phyloP scores from a whole-genome alignment of 441 rosid genomes.

The Eutrema salsugineum region DNA sequence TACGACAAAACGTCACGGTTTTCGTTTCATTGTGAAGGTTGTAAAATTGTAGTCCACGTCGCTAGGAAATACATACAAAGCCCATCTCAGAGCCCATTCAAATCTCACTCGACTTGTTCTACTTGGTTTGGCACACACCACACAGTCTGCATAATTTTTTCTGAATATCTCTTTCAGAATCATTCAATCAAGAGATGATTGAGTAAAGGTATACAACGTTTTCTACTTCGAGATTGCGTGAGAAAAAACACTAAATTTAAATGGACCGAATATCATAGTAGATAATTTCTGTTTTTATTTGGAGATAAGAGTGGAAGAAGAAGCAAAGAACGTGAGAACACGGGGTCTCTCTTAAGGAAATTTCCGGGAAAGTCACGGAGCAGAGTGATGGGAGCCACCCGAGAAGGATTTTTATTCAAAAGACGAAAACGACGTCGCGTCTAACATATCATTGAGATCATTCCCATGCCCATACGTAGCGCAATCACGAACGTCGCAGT shows the following conservation, averaged over 20 bases:
- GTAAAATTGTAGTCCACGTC: neutral
- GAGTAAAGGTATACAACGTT: neutral
- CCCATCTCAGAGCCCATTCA: constrained; percentile 1
- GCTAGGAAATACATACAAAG: neutral
- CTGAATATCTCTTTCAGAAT: neutral
- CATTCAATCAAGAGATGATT: neutral
- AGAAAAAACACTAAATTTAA: neutral
- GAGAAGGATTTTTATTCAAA: neutral
- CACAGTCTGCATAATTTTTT: neutral
- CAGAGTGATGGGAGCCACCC: constrained; percentile 12
- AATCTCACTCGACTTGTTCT: neutral
- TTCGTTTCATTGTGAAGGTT: neutral
- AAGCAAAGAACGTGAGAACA: neutral
- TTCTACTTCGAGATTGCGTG: neutral
- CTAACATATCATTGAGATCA: neutral
- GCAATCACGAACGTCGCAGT: constrained; percentile 8
- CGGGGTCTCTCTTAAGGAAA: neutral
- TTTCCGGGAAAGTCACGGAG: constrained; percentile 29
- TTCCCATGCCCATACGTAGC: neutral
- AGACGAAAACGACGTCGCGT: constrained; percentile 13
- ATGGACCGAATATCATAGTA: neutral
- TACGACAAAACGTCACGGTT: neutral
- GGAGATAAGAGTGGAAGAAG: neutral
- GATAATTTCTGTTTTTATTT: neutral
- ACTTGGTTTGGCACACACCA: neutral